Base-by-base conservation (phyloP, 495 filamentous ascomycete genomes). In the Hypomontagnella submonticulosa region DNA sequence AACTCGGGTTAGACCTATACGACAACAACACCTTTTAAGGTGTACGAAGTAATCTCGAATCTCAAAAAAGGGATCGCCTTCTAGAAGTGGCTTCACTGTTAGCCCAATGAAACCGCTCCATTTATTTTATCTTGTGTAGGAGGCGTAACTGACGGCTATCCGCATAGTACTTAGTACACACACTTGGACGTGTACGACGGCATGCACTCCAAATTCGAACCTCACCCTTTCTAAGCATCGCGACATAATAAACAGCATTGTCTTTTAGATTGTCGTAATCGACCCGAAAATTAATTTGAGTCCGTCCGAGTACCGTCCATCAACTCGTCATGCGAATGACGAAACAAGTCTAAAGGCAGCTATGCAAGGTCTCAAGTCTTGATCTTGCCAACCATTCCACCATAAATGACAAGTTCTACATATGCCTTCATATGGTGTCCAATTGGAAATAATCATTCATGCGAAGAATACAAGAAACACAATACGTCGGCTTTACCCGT, bases 21-120 rank as follows among this genome's bases (percentile, higher is more conserved):
- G 32, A 68, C 64, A 13, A 60, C 48, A 52, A 42, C 53, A 61
- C 50, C 43, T 53, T 67, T 67, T 66, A 66, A 66, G 43, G 56
- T 60, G 50, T 57, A 27, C 23, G 15, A 58, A 42, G 27, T 30
- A 15, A 27, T 27, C 23, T 27, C 23, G 23, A 27, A 27, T 2
- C 23, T 27, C 23, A 6, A 6, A 27, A 27, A 27, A 27, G 23
- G 6, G 23, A 27, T 27, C 23, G 23, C 23, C 23, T 27, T 27
- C 23, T 27, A 27, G 23, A 27, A 27, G 23, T 27, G 23, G 6
- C 2, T 2, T 6, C 23, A 27, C 23, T 27, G 2, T 6, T 27
- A 27, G 23, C 23, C 23, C 23, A 27, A 27, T 27, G 23, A 27
- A 27, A 27, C 23, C 23, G 2, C 23, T 27, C 6, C 23, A 27